Evolutionary conservation across 163 green algal species (phyloP), one percentile per base, ranked within the genome.

Genomic region (Trebouxia gelatinosa): DNA sequence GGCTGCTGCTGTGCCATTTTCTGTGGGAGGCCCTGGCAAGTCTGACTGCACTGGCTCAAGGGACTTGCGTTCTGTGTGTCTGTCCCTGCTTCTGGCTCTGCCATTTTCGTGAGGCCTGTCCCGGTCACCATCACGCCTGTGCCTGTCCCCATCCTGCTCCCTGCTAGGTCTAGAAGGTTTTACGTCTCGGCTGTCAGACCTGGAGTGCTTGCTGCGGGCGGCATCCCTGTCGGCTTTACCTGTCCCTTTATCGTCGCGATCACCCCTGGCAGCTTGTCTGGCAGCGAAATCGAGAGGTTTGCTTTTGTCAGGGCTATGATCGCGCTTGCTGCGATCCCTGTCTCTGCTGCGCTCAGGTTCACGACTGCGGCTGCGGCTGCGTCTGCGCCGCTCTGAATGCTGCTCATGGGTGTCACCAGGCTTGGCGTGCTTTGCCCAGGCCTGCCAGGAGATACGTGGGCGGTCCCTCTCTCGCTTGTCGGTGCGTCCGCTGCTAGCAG

Each of bases 201-300:
- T 39, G 68, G 40, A 61, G 28, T 43, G 31, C 19, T 76, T 61
- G 29, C 68, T 76, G 68, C 68, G 28, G 19, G 61, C 32, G 40
- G 68, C 68, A 28, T 61, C 40, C 43, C 43, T 43, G 68, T 76
- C 46, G 6, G 40, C 3, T 59, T 61, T 61, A 76, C 46, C 68
- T 62, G 40, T 76, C 19, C 40, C 28, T 19, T n/a, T 39, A 17
- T 61, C 68, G 1, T 76, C 68, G 16, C 32, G 43, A 43, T 62
- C 68, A 43, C 68, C 68, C 7, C 68, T 59, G 21, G 68, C 68
- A 46, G 68, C 68, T 39, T 76, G 68, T 23, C 68, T 38, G 29
- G 68, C 68, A 62, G 68, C 68, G 62, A 76, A 76, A 19, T 76
- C 68, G n/a, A 76, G 40, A 16, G 40, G 17, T 61, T 40, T 76